Conservation (phyloP, 1,284 basidiomycete species). For the Trametes versicolor region DNA sequence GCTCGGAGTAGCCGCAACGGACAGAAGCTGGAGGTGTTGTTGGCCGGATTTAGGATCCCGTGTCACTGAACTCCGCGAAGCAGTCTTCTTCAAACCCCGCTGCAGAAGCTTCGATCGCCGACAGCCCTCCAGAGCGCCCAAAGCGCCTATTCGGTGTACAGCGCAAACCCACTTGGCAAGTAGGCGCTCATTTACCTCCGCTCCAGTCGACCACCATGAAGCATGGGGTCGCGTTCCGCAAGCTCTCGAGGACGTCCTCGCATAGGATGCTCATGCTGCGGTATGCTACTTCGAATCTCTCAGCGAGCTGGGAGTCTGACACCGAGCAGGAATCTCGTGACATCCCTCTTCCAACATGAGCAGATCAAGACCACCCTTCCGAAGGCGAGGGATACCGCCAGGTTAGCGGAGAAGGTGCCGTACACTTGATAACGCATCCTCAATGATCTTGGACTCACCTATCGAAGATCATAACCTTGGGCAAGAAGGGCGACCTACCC, state of each 20-base stretch:
- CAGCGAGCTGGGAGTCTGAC: not conserved
- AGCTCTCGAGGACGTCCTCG: constrained; percentile 87
- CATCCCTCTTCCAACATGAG: constrained; percentile 95
- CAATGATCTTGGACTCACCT: constrained; percentile 5
- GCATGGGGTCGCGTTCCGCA: constrained; percentile 90
- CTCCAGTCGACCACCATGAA: constrained; percentile 67
- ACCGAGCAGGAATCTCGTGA: constrained; percentile 85
- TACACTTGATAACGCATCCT: not conserved
- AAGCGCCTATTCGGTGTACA: not conserved
- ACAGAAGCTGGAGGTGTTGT: not conserved
- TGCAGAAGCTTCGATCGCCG: constrained; percentile 23
- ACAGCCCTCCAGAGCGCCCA: constrained; percentile 1
- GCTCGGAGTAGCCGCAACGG: not conserved
- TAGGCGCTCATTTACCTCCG: constrained; percentile 22
- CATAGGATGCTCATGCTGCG: constrained; percentile 90
- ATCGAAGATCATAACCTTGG: constrained; percentile 85
- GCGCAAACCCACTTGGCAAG: constrained; percentile 1
- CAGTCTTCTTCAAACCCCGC: constrained; percentile 9
- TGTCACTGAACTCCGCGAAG: constrained; percentile 5
- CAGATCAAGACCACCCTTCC: constrained; percentile 96
- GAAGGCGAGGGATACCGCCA: constrained; percentile 93
- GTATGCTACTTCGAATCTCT: constrained; percentile 50
- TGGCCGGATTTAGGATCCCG: not conserved
- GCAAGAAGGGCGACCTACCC: constrained; percentile 80
- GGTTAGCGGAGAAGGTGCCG: constrained; percentile 91